Evolutionary conservation across 495 filamentous ascomycete species (phyloP).

Genomic region (Penicillium alfredii): DNA sequence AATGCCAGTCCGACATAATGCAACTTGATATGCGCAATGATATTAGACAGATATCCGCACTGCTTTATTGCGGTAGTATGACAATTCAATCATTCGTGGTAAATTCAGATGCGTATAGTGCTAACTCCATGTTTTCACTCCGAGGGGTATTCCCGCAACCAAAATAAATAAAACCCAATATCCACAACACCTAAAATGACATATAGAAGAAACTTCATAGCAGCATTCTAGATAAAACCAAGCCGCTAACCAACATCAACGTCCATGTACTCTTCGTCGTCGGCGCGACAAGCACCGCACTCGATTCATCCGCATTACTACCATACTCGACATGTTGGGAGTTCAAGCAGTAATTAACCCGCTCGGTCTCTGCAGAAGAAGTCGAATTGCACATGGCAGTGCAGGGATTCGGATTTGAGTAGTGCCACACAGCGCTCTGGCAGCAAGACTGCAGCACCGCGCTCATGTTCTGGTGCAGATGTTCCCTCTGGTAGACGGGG

Average conservation of each 20-base stretch:
- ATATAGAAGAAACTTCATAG: too few species aligned
- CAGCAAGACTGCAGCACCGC: constrained; percentile 11
- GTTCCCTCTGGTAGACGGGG: constrained; percentile 15
- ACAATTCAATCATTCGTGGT: too few species aligned
- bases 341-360: constrained; percentile 18
- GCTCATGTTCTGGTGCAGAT: constrained; percentile 4
- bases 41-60: too few species aligned
- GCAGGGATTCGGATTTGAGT: constrained; percentile 14
- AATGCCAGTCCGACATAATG: too few species aligned
- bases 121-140: too few species aligned
- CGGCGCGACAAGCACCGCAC: background rate
- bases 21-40: too few species aligned
- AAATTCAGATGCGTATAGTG: too few species aligned
- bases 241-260: constrained; percentile 2
- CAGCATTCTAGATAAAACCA: constrained; percentile 7
- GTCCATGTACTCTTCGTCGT: background rate
- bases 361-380: constrained; percentile 4
- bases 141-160: too few species aligned
- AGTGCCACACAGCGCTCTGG: constrained; percentile 7
- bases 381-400: constrained; percentile 14
- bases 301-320: constrained; percentile 1
- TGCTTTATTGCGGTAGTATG: too few species aligned
- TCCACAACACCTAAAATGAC: too few species aligned
- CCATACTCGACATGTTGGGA: constrained; percentile 7
- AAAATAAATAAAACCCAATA: too few species aligned